Percentiles rank a stretch among this genome's conserved stretches.
Evolutionary conservation across 148 eudicot species (phyloP).

Genomic region (Limonium bicolor): DNA sequence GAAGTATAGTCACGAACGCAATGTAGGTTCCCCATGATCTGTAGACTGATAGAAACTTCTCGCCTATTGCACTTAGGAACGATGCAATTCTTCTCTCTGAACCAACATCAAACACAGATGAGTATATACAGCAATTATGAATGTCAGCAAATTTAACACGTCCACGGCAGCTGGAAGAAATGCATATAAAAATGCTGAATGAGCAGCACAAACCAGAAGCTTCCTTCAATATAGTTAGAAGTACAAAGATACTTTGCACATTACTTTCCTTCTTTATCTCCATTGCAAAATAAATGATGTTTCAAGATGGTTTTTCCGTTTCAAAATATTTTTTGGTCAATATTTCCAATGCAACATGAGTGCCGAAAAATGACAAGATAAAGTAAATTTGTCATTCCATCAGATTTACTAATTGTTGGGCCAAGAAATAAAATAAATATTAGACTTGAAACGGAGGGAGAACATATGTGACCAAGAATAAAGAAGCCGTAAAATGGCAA

Average conservation of each 20-base stretch:
- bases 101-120: constrained; percentile 14
- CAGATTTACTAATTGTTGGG: too few relatives aligned
- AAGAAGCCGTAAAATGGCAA: too few relatives aligned
- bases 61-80: constrained; percentile 74
- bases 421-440: too few relatives aligned
- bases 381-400: too few relatives aligned
- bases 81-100: constrained; percentile 87
- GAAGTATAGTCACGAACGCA: constrained; percentile 74
- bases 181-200: neutral
- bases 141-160: neutral
- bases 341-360: too few relatives aligned
- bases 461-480: too few relatives aligned
- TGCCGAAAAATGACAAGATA: too few relatives aligned
- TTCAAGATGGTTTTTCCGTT: too few relatives aligned
- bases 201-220: neutral
- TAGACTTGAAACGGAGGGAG: too few relatives aligned
- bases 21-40: constrained; percentile 89
- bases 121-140: constrained; percentile 1
- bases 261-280: neutral
- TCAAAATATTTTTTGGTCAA: too few relatives aligned
- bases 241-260: too few relatives aligned
- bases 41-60: constrained; percentile 55
- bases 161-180: neutral
- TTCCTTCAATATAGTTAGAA: neutral
- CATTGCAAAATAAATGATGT: neutral